Evolutionary conservation across 371 early-diverging fungal genomes (phyloP).

Genomic region (Lichtheimia corymbifera): DNA sequence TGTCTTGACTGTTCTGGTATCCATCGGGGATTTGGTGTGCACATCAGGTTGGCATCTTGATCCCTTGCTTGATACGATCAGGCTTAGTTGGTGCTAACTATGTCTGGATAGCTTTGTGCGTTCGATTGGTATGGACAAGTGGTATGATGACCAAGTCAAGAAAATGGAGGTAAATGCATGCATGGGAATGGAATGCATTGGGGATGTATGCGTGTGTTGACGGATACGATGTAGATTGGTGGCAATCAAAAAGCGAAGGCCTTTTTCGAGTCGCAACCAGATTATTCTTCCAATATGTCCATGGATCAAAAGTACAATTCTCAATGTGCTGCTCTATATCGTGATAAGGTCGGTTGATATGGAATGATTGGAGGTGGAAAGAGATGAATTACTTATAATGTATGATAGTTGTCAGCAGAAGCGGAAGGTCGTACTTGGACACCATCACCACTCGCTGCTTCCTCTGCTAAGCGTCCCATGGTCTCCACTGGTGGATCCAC

Average conservation of each 20-base stretch:
- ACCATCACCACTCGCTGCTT: conserved; percentile 35
- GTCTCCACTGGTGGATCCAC: conserved; percentile 21
- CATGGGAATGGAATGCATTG: background rate
- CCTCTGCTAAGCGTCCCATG: conserved; percentile 18
- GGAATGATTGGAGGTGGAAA: background rate
- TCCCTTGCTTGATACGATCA: too few species aligned
- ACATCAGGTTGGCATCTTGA: conserved; percentile 64
- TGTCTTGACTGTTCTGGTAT: conserved; percentile 96
- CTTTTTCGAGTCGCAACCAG: conserved; percentile 87
- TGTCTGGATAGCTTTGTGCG: conserved; percentile 82
- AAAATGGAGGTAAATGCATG: conserved; percentile 76
- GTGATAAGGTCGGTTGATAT: conserved; percentile 72
- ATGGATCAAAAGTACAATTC: conserved; percentile 86
- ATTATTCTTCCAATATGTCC: conserved; percentile 76
- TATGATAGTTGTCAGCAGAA: conserved; percentile 62
- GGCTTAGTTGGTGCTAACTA: too few species aligned
- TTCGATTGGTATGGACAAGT: conserved; percentile 98
- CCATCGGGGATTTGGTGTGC: conserved; percentile 94
- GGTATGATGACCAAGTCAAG: conserved; percentile 92
- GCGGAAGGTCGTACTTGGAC: conserved; percentile 78
- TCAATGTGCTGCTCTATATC: conserved; percentile 85
- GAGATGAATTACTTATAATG: background rate
- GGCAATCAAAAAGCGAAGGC: conserved; percentile 89
- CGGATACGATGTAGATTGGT: conserved; percentile 61
- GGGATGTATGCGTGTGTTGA: background rate